Evolutionary conservation across 23 red algal species (phyloP).

Genomic region (Gracilariopsis chorda): DNA sequence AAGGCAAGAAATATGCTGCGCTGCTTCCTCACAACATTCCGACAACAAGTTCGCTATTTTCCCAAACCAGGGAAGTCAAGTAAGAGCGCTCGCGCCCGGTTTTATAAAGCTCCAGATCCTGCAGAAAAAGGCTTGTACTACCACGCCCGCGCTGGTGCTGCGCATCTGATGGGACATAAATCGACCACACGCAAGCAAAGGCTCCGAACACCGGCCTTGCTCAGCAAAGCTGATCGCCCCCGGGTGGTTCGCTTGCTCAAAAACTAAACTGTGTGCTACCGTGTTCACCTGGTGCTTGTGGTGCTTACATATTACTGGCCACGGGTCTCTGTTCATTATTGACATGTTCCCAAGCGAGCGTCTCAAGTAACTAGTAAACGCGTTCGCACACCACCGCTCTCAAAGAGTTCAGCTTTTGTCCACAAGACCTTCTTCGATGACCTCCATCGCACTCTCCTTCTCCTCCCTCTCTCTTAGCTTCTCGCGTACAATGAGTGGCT

Average conservation of each 20-base stretch:
- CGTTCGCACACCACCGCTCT: too few species aligned
- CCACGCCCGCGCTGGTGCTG: slow-evolving; percentile 11
- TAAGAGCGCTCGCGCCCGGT: not conserved
- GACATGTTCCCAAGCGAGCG: too few species aligned
- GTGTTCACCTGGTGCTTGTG: too few species aligned
- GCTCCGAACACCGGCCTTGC: not conserved
- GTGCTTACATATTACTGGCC: too few species aligned
- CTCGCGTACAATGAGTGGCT: slow-evolving; percentile 73
- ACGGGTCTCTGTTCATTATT: too few species aligned
- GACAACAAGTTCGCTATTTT: slow-evolving; percentile 4
- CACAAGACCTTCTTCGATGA: not conserved
- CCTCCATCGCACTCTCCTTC: slow-evolving; percentile 16
- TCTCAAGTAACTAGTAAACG: too few species aligned
- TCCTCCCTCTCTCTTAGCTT: slow-evolving; percentile 29
- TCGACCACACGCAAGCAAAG: not conserved
- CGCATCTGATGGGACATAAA: slow-evolving; percentile 22
- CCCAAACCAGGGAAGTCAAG: slow-evolving; percentile 15
- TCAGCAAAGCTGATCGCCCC: not conserved
- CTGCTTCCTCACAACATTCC: not conserved
- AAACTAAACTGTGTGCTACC: too few species aligned
- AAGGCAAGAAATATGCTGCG: not conserved
- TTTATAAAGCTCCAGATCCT: not conserved
- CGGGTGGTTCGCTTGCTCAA: not conserved
- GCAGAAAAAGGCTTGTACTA: not conserved
- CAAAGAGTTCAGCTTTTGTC: too few species aligned